Percentiles rank a stretch among this genome's conserved stretches.
Conservation (phyloP, 148 eudicot genomes). For the Chenopodium album region DNA sequence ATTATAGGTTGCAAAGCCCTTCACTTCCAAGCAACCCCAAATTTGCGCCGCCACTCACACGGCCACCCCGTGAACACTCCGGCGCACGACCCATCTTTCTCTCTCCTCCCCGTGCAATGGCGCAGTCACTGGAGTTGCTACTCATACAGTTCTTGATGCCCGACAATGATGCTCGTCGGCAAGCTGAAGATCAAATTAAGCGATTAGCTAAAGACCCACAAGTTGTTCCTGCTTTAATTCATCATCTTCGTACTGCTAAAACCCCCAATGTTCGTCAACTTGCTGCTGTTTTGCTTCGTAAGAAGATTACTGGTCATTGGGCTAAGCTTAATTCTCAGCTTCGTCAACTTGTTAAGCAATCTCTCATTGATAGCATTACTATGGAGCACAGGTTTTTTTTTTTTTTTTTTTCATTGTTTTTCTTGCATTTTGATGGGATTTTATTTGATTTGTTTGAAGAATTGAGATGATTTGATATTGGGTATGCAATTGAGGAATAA, state of each 20-base stretch:
- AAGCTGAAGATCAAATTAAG: constrained; percentile 96
- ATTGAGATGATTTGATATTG: too few relatives aligned
- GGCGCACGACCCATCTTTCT: too few relatives aligned
- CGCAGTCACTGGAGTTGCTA: constrained; percentile 81
- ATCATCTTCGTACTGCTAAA: constrained; percentile 93
- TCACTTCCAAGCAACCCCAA: too few relatives aligned
- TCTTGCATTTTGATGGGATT: not conserved
- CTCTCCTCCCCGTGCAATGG: constrained; percentile 30
- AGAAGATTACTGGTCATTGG: constrained; percentile 99
- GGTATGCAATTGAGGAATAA: too few relatives aligned
- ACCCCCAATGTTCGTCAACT: constrained; percentile 94
- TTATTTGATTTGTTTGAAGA: not conserved
- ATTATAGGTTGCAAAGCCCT: too few relatives aligned
- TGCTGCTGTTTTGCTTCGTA: constrained; percentile 86
- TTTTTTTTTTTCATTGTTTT: not conserved
- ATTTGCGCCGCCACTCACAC: too few relatives aligned
- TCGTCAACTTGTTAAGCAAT: constrained; percentile 74
- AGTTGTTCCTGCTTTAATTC: constrained; percentile 77
- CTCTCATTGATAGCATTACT: constrained; percentile 89
- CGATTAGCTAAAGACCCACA: constrained; percentile 81
- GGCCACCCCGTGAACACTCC: too few relatives aligned
- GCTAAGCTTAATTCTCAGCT: constrained; percentile 61
- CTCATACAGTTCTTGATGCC: constrained; percentile 95
- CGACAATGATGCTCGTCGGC: constrained; percentile 86
- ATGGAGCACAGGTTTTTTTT: constrained; percentile 73